Percentiles rank a stretch among this genome's conserved stretches.
Conservation (phyloP, 805 yeast species). For the Wickerhamiella siamensis region DNA sequence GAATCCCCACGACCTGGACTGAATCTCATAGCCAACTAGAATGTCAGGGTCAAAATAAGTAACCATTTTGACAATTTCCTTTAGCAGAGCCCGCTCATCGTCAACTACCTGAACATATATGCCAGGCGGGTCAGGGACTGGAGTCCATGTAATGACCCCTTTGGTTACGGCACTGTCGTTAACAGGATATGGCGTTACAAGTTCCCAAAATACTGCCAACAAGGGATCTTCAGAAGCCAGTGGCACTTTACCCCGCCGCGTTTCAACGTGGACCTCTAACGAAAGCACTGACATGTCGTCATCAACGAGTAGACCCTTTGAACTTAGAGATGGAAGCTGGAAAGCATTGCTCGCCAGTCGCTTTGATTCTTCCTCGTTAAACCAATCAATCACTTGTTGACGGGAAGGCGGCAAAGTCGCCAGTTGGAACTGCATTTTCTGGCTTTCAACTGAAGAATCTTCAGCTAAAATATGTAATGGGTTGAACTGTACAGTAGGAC, state of each 20-base stretch:
- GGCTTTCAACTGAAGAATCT: background rate
- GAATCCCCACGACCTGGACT: slow-evolving; percentile 81
- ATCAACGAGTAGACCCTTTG: slow-evolving; percentile 2
- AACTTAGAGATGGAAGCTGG: slow-evolving; percentile 9
- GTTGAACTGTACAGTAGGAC: slow-evolving; percentile 9
- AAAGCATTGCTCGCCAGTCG: background rate
- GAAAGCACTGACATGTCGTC: slow-evolving; percentile 40
- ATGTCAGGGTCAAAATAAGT: slow-evolving; percentile 73
- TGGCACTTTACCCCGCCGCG: slow-evolving; percentile 37
- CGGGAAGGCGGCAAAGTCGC: slow-evolving; percentile 7
- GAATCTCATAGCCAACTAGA: slow-evolving; percentile 71
- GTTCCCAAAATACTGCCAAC: slow-evolving; percentile 46
- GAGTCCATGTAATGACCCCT: slow-evolving; percentile 8
- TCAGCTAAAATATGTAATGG: slow-evolving; percentile 5
- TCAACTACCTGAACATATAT: slow-evolving; percentile 3
- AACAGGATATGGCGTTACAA: slow-evolving; percentile 32
- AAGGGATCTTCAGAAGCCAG: slow-evolving; percentile 54
- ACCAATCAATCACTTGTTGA: slow-evolving; percentile 11
- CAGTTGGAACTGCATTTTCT: slow-evolving; percentile 4
- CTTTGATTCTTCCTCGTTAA: background rate
- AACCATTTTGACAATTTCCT: slow-evolving; percentile 40
- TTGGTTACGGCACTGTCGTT: background rate
- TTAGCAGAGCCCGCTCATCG: slow-evolving; percentile 45
- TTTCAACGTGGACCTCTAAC: slow-evolving; percentile 54
- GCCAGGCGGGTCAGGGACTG: slow-evolving; percentile 13